Base-by-base conservation (phyloP, 495 filamentous ascomycete species). In the Daldinia childiae region DNA sequence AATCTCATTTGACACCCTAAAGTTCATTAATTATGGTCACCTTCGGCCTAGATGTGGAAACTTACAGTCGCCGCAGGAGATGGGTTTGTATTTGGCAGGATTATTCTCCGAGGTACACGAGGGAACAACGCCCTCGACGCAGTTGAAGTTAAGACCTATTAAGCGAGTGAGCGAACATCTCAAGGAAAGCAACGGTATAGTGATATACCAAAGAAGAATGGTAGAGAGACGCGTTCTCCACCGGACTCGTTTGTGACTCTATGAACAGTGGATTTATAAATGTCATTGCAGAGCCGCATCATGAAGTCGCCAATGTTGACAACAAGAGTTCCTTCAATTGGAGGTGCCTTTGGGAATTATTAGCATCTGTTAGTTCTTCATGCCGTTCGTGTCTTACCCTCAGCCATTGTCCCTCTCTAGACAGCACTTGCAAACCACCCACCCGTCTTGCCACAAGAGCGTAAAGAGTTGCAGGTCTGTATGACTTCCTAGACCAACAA, bases 241-340 rank as follows among this genome's bases (percentile, higher is more conserved):
- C 51, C 74, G 57, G 78, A 79, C 12, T 78, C 75, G 58, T 85
- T 89, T 62, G 78, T 86, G 17, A 89, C 87, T 14, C 87, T 78
- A 71, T 89, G 88, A 52, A 89, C 83, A 0, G 87, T 90, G 7
- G 85, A 88, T 69, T 85, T 86, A 66, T 89, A 88, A 58, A 79
- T 74, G 72, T 88, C 85, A 69, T 90, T 91, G 27, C 85, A 88
- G 59, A 89, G 81, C 9, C 87, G 79, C 82, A 87, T 85, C 79
- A 91, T 79, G 69, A 89, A 87, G 71, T 90, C 89, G 0, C 87
- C 88, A 57, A 91, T 86, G 73, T 90, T 90, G 19, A 91, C 87
- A 0, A 90, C 88, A 12, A 89, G 75, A 0, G 87, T 87, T 14
- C 87, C 87, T 45, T 83, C 72, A 21, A 89, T 78, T 0, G 88